Base-by-base conservation (phyloP, 768 basidiomycete species). In the Daedaleopsis sinensis region DNA sequence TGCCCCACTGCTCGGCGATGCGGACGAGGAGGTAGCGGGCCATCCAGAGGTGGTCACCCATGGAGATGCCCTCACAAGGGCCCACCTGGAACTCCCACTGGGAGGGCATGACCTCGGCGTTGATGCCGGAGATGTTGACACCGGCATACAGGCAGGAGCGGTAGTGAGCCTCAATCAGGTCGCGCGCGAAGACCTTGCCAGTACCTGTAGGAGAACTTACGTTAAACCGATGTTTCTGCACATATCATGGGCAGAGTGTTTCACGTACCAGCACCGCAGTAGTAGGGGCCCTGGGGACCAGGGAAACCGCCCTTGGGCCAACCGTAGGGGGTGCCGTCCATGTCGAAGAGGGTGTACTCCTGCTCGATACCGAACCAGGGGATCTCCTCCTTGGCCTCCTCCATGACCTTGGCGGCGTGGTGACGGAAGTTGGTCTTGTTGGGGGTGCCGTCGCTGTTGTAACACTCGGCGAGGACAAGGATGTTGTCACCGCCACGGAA, bases 31-130 rank as follows among this genome's bases (percentile, higher is more conserved):
- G 90, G 83, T 90, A 99, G 68, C 97, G 93, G 39, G 97, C 94
- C 87, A 98, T 94, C 94, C 95, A 97, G 69, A 99, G 89, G 79
- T 99, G 96, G 77, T 99, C 97, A 68, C 97, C 97, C 94, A 98
- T 96, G 61, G 90, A 82, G 76, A 98, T 98, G 57, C 97, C 97
- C 74, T 93, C 91, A 71, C 96, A 98, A 35, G 97, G 97, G 55
- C 97, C 96, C 68, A 99, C 94, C 78, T 99, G 97, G 91, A 96
- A 99, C 80, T 99, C 97, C 97, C 97, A 99, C 77, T 99, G 97
- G 58, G 96, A 89, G 16, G 97, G 96, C 96, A 98, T 98, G 63
- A 98, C 96, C 79, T 98, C 97, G 62, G 96, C 96, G 76, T 98
- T 99, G 81, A 99, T 98, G 73, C 97, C 97, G 67, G 93, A 94